Conservation (phyloP, 2,329 filamentous ascomycete species). For the Rachicladosporium sp. region DNA sequence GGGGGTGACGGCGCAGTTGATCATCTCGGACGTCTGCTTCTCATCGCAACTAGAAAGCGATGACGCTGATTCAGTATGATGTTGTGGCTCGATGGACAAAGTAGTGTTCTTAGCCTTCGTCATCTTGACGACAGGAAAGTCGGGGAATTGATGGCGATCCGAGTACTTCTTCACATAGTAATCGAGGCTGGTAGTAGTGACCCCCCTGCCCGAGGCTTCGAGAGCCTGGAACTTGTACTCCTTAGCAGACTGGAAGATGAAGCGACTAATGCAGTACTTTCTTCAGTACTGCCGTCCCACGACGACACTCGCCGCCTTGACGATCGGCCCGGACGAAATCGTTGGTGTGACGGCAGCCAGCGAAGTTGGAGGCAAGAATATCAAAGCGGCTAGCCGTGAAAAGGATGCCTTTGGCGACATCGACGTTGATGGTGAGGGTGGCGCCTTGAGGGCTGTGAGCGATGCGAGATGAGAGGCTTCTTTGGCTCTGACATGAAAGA, state of each 20-base stretch:
- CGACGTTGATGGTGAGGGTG: constrained; percentile 70
- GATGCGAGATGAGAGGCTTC: too few relatives aligned
- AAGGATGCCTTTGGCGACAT: constrained; percentile 85
- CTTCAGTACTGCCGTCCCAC: constrained; percentile 28
- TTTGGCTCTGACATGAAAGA: too few relatives aligned
- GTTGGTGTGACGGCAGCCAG: constrained; percentile 13
- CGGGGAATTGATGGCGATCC: constrained; percentile 30
- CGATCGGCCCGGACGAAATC: constrained; percentile 16
- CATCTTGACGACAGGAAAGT: constrained; percentile 47
- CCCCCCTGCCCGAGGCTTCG: constrained; percentile 24
- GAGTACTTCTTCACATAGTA: constrained; percentile 45
- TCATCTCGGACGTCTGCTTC: constrained; percentile 68
- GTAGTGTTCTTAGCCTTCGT: constrained; percentile 38
- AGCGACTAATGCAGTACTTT: constrained; percentile 40
- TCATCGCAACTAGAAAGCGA: constrained; percentile 48
- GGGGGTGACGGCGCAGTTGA: constrained; percentile 83
- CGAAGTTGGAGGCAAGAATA: constrained; percentile 23
- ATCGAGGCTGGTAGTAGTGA: constrained; percentile 42
- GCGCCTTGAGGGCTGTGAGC: constrained; percentile 46
- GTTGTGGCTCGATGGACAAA: constrained; percentile 45
- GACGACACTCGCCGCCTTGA: constrained; percentile 5
- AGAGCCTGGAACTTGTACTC: constrained; percentile 32
- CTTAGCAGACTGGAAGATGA: constrained; percentile 32
- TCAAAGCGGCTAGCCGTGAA: constrained; percentile 44
- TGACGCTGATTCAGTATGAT: constrained; percentile 42